Base-by-base conservation (phyloP, 352 stramenopile genomes). In the Pythium dissotocum region DNA sequence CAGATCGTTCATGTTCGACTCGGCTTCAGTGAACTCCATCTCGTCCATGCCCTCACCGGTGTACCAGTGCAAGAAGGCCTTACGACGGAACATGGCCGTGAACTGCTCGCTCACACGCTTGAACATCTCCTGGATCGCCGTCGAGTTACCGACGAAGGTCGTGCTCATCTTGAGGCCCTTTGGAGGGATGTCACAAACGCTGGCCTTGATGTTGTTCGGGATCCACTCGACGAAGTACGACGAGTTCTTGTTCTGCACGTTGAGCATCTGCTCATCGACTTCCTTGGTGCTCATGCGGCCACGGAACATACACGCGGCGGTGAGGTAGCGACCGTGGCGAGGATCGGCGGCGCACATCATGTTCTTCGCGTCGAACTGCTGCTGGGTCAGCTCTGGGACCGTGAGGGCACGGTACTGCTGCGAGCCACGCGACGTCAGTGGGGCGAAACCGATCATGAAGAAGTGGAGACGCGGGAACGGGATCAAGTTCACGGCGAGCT, bases 21-120 rank as follows among this genome's bases (percentile, higher is more conserved):
- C 98, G 38, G 98, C 98, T 88, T 99, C 98, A 54, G 98, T 99
- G 89, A 99, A 99, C 86, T 99, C 98, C 98, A 99, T 99, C 84
- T 99, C 98, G 75, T 99, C 98, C 98, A 99, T 99, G 80, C 98
- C 98, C 86, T 99, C 98, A 54, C 98, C 98, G 52, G 98, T 99
- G 91, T 99, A 99, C 98, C 98, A 99, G 83, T 99, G 98, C 79
- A 99, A 94, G 92, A 99, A 99, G 76, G 98, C 98, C 93, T 99
- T 99, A 82, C 98, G 94, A 89, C 98, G 96, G 97, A 99, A 99
- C 98, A 99, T 99, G 64, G 98, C 97, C 67, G 97, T 99, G 80
- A 99, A 99, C 88, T 99, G 97, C 80, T 99, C 97, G 28, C 95
- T 98, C 38, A 99, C 97, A 79, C 98, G 97, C 90, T 99, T 99